Conservation (phyloP, 331 rosid species). For the Telfairia occidentalis region DNA sequence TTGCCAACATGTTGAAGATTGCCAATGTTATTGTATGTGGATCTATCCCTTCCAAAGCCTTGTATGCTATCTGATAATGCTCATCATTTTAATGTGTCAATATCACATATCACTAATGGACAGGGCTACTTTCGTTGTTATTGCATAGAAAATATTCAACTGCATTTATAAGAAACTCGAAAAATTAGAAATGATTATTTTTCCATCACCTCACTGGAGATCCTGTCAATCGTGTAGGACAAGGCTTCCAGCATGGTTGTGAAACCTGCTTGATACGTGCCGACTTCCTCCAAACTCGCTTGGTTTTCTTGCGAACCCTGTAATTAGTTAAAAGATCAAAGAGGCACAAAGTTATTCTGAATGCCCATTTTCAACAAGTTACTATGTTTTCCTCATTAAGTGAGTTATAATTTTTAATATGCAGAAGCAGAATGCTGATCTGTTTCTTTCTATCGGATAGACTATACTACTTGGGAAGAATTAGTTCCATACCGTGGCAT, state of each 20-base stretch:
- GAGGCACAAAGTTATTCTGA: neutral
- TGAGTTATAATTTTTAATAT: neutral
- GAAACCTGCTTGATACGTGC: conserved; percentile 19
- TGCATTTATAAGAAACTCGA: conserved; percentile 6
- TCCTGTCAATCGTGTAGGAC: conserved; percentile 34
- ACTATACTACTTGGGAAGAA: neutral
- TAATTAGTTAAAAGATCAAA: neutral
- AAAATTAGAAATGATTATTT: neutral
- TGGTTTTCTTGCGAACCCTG: conserved; percentile 21
- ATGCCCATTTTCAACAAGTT: neutral
- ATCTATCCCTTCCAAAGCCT: conserved; percentile 38
- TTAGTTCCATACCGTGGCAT: conserved; percentile 17
- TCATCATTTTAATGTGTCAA: neutral
- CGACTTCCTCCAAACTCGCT: conserved; percentile 27
- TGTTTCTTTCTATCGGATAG: neutral
- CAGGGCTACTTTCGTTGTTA: neutral
- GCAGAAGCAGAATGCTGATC: neutral
- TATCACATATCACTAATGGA: neutral
- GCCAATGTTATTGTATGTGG: conserved; percentile 37
- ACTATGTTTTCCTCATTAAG: neutral
- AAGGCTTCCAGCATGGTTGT: conserved; percentile 25
- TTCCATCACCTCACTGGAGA: conserved; percentile 38
- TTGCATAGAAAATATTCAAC: neutral
- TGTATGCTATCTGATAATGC: conserved; percentile 39
- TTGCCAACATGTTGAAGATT: conserved; percentile 38